These are phyloP conservation scores for Fusarium oxysporum DNA, from an alignment of 2,329 filamentous ascomycete genomes.

Conservation along the genomic window DNA sequence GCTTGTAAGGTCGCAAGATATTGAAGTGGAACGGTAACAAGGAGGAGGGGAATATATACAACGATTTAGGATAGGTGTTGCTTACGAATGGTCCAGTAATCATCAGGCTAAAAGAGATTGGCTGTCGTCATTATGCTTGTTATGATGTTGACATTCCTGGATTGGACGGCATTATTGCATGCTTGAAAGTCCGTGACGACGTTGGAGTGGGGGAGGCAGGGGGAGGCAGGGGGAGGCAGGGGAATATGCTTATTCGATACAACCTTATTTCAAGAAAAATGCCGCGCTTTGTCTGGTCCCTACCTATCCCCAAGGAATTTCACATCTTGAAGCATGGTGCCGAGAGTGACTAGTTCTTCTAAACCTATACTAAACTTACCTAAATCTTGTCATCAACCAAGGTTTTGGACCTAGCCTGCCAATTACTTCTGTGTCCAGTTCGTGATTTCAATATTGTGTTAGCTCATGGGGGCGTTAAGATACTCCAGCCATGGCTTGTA, in stretches of 20 bases:
- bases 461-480: background rate
- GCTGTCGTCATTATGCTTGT: conserved; percentile 2
- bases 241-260: background rate
- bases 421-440: background rate
- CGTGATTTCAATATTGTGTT: background rate
- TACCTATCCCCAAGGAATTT: too few relatives aligned
- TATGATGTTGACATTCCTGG: background rate
- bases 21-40: too few relatives aligned
- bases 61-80: background rate
- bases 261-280: background rate
- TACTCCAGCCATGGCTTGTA: background rate
- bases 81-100: background rate
- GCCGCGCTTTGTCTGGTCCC: background rate
- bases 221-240: background rate
- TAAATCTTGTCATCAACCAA: too few relatives aligned
- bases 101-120: background rate
- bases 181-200: background rate
- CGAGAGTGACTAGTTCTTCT: too few relatives aligned
- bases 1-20: background rate
- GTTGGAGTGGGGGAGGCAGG: background rate
- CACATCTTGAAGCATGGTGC: too few relatives aligned
- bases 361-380: too few relatives aligned
- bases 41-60: background rate
- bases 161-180: background rate
- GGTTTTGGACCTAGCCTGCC: background rate